Evolutionary conservation across 140 eudicot genomes (phyloP).

Genomic region (Oenanthe javanica): DNA sequence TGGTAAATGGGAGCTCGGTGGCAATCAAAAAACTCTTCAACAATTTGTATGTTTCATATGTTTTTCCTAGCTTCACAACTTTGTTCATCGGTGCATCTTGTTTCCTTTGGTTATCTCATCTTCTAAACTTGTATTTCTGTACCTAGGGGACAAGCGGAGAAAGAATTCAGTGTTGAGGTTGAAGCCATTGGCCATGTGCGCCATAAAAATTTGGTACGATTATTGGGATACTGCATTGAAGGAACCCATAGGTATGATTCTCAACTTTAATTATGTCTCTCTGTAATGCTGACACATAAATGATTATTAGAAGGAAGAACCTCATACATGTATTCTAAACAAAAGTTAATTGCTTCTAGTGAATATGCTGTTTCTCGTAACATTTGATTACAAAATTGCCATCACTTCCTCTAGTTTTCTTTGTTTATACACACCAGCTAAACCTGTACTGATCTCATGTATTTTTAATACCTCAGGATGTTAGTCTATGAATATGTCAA

Average conservation of each 20-base stretch:
- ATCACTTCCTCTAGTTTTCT: not conserved
- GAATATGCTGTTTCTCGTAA: not conserved
- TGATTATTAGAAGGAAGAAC: not conserved
- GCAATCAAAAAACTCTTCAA: slow-evolving; percentile 89
- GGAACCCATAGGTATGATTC: slow-evolving; percentile 80
- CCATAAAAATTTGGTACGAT: slow-evolving; percentile 83
- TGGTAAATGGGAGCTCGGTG: slow-evolving; percentile 70
- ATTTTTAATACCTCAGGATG: slow-evolving; percentile 46
- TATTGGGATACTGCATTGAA: slow-evolving; percentile 84
- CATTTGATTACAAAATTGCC: not conserved
- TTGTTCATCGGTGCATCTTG: not conserved
- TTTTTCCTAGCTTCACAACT: slow-evolving; percentile 4
- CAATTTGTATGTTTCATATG: slow-evolving; percentile 56
- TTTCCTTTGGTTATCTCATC: slow-evolving; percentile 12
- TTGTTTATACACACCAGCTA: not conserved
- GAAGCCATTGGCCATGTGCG: slow-evolving; percentile 98
- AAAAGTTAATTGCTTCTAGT: not conserved
- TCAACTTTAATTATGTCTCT: slow-evolving; percentile 6
- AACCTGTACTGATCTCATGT: not conserved
- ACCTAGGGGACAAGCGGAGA: slow-evolving; percentile 90
- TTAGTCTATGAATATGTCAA: slow-evolving; percentile 86
- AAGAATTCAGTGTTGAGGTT: slow-evolving; percentile 88
- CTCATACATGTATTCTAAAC: not conserved
- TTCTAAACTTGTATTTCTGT: slow-evolving; percentile 3
- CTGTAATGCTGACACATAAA: not conserved